Base-by-base conservation (phyloP, 2,329 filamentous ascomycete species). In the Ophiosphaerella korrae region DNA sequence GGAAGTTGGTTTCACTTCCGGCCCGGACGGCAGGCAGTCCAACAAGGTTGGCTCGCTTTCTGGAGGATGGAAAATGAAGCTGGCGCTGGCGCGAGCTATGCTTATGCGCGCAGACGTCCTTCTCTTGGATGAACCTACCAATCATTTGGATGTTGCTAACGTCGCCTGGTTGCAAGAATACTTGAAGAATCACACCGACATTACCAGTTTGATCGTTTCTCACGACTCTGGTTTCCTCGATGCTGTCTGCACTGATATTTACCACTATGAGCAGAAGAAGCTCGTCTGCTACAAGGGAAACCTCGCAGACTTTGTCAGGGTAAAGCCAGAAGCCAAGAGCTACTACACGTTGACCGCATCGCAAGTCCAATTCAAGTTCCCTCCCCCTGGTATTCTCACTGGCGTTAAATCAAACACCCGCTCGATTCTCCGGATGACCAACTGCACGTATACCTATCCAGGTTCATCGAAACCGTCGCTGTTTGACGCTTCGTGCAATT, bases 1-100 rank as follows among this genome's bases (percentile, higher is more conserved):
- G 42, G 92, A 97, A 74, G 94, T 99, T 67, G 95, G 95, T 37
- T 99, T 99, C 78, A 95, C 90, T 18, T 77, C 89, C 55, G 93
- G 93, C 2, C 91, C 92, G 0, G 89, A 94, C 61, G 94, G 93
- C 52, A 86, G 91, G 53, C 94, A 97, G 75, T 83, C 87, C 5
- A 86, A 97, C 73, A 90, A 88, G 66, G 94, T 99, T 52, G 94
- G 94, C 63, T 97, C 93, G 16, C 79, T 99, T 32, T 97, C 94
- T 37, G 94, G 94, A 77, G 94, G 94, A 72, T 99, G 94, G 94
- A 97, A 97, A 84, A 99, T 99, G 94, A 99, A 99, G 86, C 80
- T 99, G 55, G 94, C 94, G 60, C 78, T 99, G 74, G 94, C 94
- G 45, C 86, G 94, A 67, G 94, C 94, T 58, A 97, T 99, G 92